These are phyloP conservation scores for Zostera marina DNA, from an alignment of 116 monocot species.

Conservation along the genomic window DNA sequence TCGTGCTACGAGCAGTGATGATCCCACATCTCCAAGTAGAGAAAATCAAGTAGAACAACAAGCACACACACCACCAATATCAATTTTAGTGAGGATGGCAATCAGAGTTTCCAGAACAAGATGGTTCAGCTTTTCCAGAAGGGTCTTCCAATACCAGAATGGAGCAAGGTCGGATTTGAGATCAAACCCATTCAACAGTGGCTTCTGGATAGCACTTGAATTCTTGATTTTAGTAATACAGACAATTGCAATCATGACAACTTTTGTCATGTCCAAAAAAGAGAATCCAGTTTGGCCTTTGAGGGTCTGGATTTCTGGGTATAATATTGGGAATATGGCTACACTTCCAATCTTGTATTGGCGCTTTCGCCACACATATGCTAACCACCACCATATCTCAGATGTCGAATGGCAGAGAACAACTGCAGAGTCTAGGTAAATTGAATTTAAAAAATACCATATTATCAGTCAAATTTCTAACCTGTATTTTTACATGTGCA, in stretches of 20 bases:
- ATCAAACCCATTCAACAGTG: slow-evolving; percentile 64
- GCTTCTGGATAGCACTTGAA: slow-evolving; percentile 49
- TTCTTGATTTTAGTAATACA: slow-evolving; percentile 24
- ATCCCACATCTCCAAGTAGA: background rate
- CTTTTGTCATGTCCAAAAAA: slow-evolving; percentile 18
- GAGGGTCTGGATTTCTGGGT: slow-evolving; percentile 49
- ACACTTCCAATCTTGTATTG: slow-evolving; percentile 60
- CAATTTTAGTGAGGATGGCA: slow-evolving; percentile 25
- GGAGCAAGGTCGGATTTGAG: slow-evolving; percentile 41
- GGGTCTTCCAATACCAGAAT: slow-evolving; percentile 73
- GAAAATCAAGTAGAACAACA: background rate
- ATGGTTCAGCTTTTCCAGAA: slow-evolving; percentile 66
- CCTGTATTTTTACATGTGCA: slow-evolving; percentile 10
- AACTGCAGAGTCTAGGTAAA: slow-evolving; percentile 33
- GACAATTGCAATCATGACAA: slow-evolving; percentile 17
- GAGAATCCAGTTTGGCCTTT: slow-evolving; percentile 74
- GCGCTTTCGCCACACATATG: slow-evolving; percentile 22
- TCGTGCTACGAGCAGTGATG: background rate
- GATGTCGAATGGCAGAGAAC: slow-evolving; percentile 31
- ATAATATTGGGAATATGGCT: slow-evolving; percentile 50
- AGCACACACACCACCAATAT: slow-evolving; percentile 2
- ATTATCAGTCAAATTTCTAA: background rate
- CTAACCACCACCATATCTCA: background rate
- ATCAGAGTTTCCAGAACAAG: slow-evolving; percentile 50
- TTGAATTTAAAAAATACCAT: background rate